phyloP scores from a whole-genome alignment of 495 filamentous ascomycete genomes.

The Podospora australis region DNA sequence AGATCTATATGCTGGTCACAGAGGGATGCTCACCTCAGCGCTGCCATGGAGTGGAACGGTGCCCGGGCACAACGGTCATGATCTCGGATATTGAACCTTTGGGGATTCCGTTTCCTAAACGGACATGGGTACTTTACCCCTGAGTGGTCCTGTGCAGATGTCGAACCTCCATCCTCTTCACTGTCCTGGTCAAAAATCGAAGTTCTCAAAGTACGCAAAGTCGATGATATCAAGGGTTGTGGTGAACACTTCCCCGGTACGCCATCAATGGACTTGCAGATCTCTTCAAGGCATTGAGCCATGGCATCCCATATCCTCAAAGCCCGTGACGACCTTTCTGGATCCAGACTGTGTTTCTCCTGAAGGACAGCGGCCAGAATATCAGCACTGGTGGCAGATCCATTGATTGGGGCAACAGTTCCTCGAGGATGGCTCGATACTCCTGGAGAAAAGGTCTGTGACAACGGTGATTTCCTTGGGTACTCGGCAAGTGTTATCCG shows the following conservation, averaged over 20 bases:
- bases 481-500: neutral
- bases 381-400: neutral
- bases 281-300: slow-evolving; percentile 6
- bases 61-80: slow-evolving; percentile 26
- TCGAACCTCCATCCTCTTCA: slow-evolving; percentile 1
- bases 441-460: neutral
- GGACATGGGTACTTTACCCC: slow-evolving; percentile 22
- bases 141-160: neutral
- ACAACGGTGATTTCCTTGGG: too few relatives aligned
- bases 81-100: slow-evolving; percentile 31
- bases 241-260: neutral
- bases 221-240: neutral
- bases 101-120: slow-evolving; percentile 33
- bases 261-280: neutral
- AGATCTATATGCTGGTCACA: neutral
- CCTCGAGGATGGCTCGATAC: neutral
- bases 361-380: neutral
- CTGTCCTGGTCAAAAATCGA: slow-evolving; percentile 8
- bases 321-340: neutral
- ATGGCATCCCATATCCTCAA: slow-evolving; percentile 5
- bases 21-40: slow-evolving; percentile 17
- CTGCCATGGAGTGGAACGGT: slow-evolving; percentile 12
- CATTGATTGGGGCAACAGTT: neutral
- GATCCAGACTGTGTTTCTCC: neutral
- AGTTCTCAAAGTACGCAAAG: neutral